phyloP scores from a whole-genome alignment of 1,284 basidiomycete genomes.

The Erythrobasidium hasegawianum region DNA sequence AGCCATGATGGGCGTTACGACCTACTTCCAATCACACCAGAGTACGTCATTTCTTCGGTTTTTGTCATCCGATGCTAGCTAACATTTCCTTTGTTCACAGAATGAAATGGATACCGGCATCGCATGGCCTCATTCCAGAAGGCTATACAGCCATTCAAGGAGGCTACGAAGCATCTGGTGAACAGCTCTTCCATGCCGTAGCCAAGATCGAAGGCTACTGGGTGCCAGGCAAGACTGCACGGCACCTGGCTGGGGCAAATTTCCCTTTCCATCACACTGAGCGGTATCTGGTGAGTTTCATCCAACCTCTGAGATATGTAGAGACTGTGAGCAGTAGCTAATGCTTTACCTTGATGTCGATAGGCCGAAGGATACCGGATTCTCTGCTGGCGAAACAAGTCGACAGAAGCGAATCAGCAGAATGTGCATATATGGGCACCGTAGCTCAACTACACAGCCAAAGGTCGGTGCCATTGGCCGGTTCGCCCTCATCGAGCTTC shows the following conservation, averaged over 20 bases:
- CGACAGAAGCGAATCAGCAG: neutral
- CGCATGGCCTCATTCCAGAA: conserved; percentile 16
- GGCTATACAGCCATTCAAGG: conserved; percentile 27
- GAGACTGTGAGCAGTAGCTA: too few relatives aligned
- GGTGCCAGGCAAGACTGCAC: conserved; percentile 34
- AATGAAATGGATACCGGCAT: conserved; percentile 28
- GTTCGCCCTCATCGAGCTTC: too few relatives aligned
- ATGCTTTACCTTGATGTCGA: too few relatives aligned
- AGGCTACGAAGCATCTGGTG: conserved; percentile 31
- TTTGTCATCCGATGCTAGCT: neutral
- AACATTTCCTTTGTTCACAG: conserved; percentile 7
- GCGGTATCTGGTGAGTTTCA: conserved; percentile 21
- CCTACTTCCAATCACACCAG: conserved; percentile 23
- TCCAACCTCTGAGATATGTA: too few relatives aligned
- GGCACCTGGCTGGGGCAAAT: conserved; percentile 25
- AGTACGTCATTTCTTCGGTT: conserved; percentile 5
- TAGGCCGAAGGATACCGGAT: conserved; percentile 25
- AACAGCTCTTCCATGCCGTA: conserved; percentile 28
- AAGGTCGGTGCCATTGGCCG: too few relatives aligned
- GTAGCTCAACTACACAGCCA: too few relatives aligned
- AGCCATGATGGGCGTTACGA: conserved; percentile 29
- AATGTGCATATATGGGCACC: too few relatives aligned
- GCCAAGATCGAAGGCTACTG: conserved; percentile 22
- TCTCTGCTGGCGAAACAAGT: conserved; percentile 18
- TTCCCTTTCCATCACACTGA: conserved; percentile 25